Percentiles rank a stretch among this genome's conserved stretches.
These are phyloP conservation scores for Eucalyptus decipiens DNA, from an alignment of 345 rosid species.

Conservation along the genomic window DNA sequence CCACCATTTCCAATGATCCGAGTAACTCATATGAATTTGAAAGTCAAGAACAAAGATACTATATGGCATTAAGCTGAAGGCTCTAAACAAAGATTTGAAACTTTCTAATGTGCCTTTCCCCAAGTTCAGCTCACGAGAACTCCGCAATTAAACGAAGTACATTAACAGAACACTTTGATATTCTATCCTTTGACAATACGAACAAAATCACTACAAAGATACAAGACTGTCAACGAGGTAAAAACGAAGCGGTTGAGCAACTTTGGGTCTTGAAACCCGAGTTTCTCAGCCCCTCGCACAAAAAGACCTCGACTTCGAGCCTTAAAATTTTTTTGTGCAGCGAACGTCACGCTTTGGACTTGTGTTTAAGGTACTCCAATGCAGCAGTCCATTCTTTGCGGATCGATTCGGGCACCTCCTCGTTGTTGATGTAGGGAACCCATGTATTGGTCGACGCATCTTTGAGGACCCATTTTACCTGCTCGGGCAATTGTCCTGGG, in stretches of 20 bases:
- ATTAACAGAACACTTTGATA: neutral
- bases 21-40: neutral
- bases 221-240: neutral
- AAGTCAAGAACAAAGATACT: neutral
- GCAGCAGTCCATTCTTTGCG: slow-evolving; percentile 35
- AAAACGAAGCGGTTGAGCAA: neutral
- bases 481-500: slow-evolving; percentile 35
- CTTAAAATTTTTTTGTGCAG: neutral
- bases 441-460: slow-evolving; percentile 19
- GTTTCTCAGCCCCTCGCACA: neutral
- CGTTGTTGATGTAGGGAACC: slow-evolving; percentile 28
- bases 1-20: neutral
- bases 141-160: neutral
- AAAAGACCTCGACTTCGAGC: neutral
- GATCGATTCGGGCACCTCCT: slow-evolving; percentile 20
- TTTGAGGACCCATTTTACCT: slow-evolving; percentile 40
- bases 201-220: neutral
- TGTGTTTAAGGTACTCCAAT: slow-evolving; percentile 14
- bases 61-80: neutral
- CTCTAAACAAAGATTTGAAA: neutral
- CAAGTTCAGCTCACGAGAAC: neutral
- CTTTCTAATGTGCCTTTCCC: neutral
- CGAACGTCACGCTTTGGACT: neutral
- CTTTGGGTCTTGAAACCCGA: neutral
- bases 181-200: neutral